Percentiles rank a stretch among this genome's conserved stretches.
phyloP scores from a whole-genome alignment of 768 basidiomycete genomes.

The Tephrocybe sp. region DNA sequence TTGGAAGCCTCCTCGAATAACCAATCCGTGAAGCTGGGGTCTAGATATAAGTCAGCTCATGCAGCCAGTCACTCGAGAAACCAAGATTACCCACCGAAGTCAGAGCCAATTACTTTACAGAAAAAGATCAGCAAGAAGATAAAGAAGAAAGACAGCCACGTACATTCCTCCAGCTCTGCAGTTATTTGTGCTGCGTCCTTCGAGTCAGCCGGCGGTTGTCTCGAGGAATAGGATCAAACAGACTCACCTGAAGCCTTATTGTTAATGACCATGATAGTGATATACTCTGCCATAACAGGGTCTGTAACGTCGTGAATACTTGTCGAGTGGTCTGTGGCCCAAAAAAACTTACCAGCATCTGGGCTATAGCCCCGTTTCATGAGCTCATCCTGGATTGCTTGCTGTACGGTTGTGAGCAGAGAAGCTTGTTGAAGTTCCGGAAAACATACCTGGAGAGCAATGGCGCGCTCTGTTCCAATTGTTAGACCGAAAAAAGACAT shows the following conservation, averaged over 20 bases:
- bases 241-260: constrained; percentile 76
- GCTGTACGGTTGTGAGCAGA: constrained; percentile 36
- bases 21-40: constrained; percentile 86
- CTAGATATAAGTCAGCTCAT: constrained; percentile 36
- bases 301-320: constrained; percentile 42
- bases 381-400: constrained; percentile 82
- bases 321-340: constrained; percentile 4
- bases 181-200: constrained; percentile 72
- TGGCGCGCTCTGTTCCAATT: constrained; percentile 78
- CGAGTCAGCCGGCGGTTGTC: constrained; percentile 13
- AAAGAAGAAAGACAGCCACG: constrained; percentile 18
- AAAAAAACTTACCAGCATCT: constrained; percentile 62
- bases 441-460: constrained; percentile 59
- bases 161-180: constrained; percentile 83
- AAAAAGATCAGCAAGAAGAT: neutral
- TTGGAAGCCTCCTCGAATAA: constrained; percentile 79
- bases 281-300: constrained; percentile 92
- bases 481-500: constrained; percentile 73
- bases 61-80: constrained; percentile 19
- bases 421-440: neutral
- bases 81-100: constrained; percentile 58
- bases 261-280: constrained; percentile 94
- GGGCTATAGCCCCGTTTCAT: constrained; percentile 69
- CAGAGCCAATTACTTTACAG: constrained; percentile 68
- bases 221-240: neutral